Base-by-base conservation (phyloP, 2,329 filamentous ascomycete species). In the Fonsecaea monophora region DNA sequence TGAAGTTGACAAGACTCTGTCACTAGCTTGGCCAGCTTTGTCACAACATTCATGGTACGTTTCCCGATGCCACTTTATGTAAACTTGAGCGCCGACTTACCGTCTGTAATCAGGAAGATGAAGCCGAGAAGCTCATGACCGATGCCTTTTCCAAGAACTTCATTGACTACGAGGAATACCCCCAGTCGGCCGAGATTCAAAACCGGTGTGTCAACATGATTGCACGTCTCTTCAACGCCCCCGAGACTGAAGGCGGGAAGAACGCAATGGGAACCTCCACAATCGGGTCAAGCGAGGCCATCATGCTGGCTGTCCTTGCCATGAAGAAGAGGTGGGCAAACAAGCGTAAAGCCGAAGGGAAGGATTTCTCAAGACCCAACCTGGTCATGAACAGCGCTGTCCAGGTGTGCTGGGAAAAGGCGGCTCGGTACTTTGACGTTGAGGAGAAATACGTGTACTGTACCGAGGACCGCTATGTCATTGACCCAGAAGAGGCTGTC, bases 241-340 rank as follows among this genome's bases (percentile, higher is more conserved):
- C 92, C 0, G 79, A 81, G 0, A 78, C 81, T 13, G 74, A 81
- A 13, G 80, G 85, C 2, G 83, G 85, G 34, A 81, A 83, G 1
- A 87, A 89, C 67, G 88, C 92, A 55, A 87, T 97, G 77, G 94
- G 94, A 48, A 97, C 94, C 0, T 94, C 91, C 4, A 94, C 90
- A 50, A 89, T 97, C 68, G 94, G 94, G 55, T 94, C 90, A 67
- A 96, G 92, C 61, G 94, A 98, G 78, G 81, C 81, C 30, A 83
- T 83, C 69, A 82, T 82, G 79, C 74, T 82, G 6, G 80, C 77
- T 54, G 81, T 80, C 1, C 83, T 97, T 40, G 94, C 94, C 73
- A 97, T 97, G 93, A 97, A 97, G 87, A 92, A 90, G 82, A 88
- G 90, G 74, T 98, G 94, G 94, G 89, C 92, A 82, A 93, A 95